Percentiles rank a stretch among this genome's conserved stretches.
These are phyloP conservation scores for Echium plantagineum DNA, from an alignment of 257 asterid species.

Conservation along the genomic window DNA sequence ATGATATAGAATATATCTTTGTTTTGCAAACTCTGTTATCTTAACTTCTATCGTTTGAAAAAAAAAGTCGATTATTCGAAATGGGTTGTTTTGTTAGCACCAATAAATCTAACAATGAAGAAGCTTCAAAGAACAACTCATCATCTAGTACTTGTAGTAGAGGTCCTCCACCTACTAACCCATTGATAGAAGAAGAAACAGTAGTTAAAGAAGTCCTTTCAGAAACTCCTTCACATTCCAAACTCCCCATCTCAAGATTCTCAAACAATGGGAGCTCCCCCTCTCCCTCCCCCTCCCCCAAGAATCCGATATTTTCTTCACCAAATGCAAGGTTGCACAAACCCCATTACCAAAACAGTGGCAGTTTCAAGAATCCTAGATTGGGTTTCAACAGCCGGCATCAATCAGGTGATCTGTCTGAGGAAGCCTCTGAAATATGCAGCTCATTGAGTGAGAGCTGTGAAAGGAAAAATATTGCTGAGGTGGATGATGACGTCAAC, in stretches of 20 bases:
- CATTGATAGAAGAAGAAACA: slow-evolving; percentile 44
- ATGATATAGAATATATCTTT: too few species aligned
- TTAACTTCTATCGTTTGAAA: too few species aligned
- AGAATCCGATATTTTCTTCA: too few species aligned
- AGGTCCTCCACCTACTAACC: slow-evolving; percentile 12
- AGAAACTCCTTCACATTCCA: slow-evolving; percentile 36
- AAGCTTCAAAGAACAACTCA: slow-evolving; percentile 14
- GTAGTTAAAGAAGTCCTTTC: slow-evolving; percentile 63
- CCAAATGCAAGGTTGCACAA: too few species aligned
- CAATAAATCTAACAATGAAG: not conserved
- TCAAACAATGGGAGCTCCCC: slow-evolving; percentile 2
- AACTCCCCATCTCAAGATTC: slow-evolving; percentile 10
- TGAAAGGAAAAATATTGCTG: too few species aligned
- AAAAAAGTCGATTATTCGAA: too few species aligned
- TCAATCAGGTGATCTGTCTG: slow-evolving; percentile 18
- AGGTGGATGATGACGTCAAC: slow-evolving; percentile 7
- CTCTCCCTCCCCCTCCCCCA: not conserved
- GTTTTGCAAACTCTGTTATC: not conserved
- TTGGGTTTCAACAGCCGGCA: slow-evolving; percentile 2
- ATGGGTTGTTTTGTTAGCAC: slow-evolving; percentile 63
- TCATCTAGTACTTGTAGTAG: too few species aligned
- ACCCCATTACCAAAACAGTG: slow-evolving; percentile 12
- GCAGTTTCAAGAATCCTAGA: slow-evolving; percentile 15
- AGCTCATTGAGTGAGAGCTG: not conserved
- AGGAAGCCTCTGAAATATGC: slow-evolving; percentile 6